phyloP scores from a whole-genome alignment of 805 yeast species.

The Candida golubevii region DNA sequence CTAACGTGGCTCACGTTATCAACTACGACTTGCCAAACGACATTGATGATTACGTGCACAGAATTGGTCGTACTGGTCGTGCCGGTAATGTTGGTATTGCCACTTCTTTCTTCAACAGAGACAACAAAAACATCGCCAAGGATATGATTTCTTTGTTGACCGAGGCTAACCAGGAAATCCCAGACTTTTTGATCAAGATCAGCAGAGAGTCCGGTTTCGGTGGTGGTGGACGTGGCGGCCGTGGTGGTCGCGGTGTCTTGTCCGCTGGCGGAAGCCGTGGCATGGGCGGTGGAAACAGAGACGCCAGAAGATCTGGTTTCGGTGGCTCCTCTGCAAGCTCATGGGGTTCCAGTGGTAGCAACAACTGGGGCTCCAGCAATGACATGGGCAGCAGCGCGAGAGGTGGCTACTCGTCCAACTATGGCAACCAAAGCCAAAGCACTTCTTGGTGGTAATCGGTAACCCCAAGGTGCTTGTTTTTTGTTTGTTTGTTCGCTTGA shows the following conservation, averaged over 20 bases:
- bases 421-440: conserved; percentile 33
- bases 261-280: conserved; percentile 42
- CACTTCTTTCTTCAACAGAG: conserved; percentile 96
- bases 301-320: conserved; percentile 46
- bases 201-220: conserved; percentile 69
- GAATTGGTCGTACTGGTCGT: conserved; percentile 99
- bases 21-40: conserved; percentile 96
- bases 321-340: conserved; percentile 26
- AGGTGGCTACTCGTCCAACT: conserved; percentile 27
- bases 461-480: background rate
- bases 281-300: conserved; percentile 37
- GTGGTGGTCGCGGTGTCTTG: conserved; percentile 47
- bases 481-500: conserved; percentile 3
- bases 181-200: conserved; percentile 76
- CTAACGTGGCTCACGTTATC: conserved; percentile 96
- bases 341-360: conserved; percentile 17
- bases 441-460: conserved; percentile 41
- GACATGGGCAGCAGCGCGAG: conserved; percentile 21
- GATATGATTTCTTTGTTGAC: conserved; percentile 80
- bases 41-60: conserved; percentile 97
- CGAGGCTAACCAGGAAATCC: conserved; percentile 98
- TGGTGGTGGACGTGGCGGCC: conserved; percentile 34
- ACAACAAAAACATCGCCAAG: conserved; percentile 82
- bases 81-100: conserved; percentile 99
- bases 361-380: conserved; percentile 17